Conservation (phyloP, 306 rosid genomes). For the Cucurbita ficifolia region DNA sequence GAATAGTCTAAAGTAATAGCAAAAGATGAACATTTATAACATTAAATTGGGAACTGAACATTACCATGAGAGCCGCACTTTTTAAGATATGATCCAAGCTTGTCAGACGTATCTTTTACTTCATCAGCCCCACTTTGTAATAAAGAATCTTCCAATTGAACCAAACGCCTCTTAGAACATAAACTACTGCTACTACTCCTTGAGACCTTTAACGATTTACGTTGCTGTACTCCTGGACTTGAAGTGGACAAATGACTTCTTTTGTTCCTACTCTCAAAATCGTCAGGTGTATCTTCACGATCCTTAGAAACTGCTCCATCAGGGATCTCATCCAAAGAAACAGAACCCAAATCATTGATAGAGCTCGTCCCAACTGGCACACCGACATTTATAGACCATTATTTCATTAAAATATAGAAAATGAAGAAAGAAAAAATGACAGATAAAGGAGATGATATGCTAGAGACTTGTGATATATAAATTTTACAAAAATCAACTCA, state of each 20-base stretch:
- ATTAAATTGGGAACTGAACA: background rate
- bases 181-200: slow-evolving; percentile 26
- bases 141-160: slow-evolving; percentile 31
- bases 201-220: slow-evolving; percentile 37
- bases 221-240: slow-evolving; percentile 18
- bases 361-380: slow-evolving; percentile 35
- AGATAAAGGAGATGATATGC: background rate
- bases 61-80: slow-evolving; percentile 54
- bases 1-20: background rate
- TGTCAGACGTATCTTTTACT: slow-evolving; percentile 34
- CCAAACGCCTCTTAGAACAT: slow-evolving; percentile 45
- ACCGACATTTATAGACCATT: slow-evolving; percentile 10
- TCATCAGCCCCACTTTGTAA: slow-evolving; percentile 30
- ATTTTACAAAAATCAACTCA: background rate
- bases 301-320: slow-evolving; percentile 28
- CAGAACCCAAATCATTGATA: slow-evolving; percentile 26
- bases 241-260: slow-evolving; percentile 27
- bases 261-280: slow-evolving; percentile 19
- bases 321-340: slow-evolving; percentile 19
- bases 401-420: slow-evolving; percentile 1
- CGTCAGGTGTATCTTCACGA: slow-evolving; percentile 25
- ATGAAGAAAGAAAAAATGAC: background rate
- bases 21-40: background rate
- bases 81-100: slow-evolving; percentile 31
- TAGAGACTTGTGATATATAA: background rate